Evolutionary conservation across 345 rosid genomes (phyloP), one percentile per base, ranked within the genome.

Genomic region (Balakata baccata): DNA sequence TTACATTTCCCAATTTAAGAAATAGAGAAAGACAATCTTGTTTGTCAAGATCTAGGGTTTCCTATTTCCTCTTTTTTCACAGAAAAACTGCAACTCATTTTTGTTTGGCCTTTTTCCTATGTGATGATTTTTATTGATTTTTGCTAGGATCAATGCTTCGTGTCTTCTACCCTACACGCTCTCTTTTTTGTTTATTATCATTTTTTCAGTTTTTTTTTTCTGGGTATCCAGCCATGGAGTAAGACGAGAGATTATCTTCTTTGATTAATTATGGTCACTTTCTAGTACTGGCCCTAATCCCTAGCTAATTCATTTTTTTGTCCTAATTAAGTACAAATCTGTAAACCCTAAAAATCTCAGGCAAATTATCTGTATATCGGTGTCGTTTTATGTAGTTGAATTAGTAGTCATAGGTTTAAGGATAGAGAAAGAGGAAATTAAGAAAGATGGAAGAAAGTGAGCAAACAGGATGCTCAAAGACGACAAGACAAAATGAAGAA

Each of bases 11-110:
- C 77, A 58, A 82, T 14, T 14, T 1, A 29, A 29, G 34, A 58
- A 38, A 78, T 57, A 74, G 60, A 69, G 39, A 80, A 75, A 76
- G 70, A 67, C 67, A 39, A 60, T 62, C 84, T 75, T 77, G 80
- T 53, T 66, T 80, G 82, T 78, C 76, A 74, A 85, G 86, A 78
- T 57, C 85, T 83, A 83, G 88, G 86, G 84, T 83, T 83, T 77
- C 68, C 72, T 72, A 68, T 47, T 67, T 51, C 66, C 57, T 23
- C 49, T 64, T 66, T 78, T 65, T 62, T 64, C 75, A 54, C 78
- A 65, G 10, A 57, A 63, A 50, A 68, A 74, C 69, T 64, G 72
- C 56, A 75, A 47, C 69, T 57, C 70, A 49, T 68, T 53, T 47
- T 47, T 56, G 61, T 39, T 61, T 70, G 72, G 50, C 52, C 51